phyloP scores from a whole-genome alignment of 768 basidiomycete genomes.

The Calocera viscosa region DNA sequence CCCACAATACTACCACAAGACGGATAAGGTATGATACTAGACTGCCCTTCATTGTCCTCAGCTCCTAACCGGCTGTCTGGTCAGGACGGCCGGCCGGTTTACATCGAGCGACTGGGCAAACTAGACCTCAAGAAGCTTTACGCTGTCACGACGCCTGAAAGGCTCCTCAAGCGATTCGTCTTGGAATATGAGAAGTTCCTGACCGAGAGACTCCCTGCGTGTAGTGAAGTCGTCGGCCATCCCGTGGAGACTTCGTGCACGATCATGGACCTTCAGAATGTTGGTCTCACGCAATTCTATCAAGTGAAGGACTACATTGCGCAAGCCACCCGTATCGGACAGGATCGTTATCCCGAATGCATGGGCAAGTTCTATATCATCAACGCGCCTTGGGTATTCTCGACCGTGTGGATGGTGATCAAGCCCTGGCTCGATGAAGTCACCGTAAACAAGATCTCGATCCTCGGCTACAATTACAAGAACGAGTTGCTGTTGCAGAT shows the following conservation, averaged over 20 bases:
- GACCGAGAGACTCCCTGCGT: conserved; percentile 65
- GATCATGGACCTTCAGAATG: conserved; percentile 74
- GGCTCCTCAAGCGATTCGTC: conserved; percentile 79
- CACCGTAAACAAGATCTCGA: conserved; percentile 88
- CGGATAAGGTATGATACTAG: conserved; percentile 55
- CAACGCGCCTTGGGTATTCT: conserved; percentile 91
- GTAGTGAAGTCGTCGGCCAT: conserved; percentile 57
- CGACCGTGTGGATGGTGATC: conserved; percentile 74
- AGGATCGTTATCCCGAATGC: conserved; percentile 81
- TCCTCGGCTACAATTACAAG: conserved; percentile 66
- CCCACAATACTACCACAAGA: conserved; percentile 93
- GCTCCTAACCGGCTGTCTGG: neutral
- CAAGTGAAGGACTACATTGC: conserved; percentile 86
- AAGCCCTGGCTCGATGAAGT: conserved; percentile 93
- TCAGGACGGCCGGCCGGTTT: conserved; percentile 91
- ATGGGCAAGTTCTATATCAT: conserved; percentile 99
- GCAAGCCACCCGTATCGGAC: conserved; percentile 62
- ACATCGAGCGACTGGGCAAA: conserved; percentile 84
- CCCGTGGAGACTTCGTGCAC: conserved; percentile 96
- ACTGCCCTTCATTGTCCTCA: neutral
- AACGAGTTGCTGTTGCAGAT: conserved; percentile 71
- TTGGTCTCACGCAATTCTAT: conserved; percentile 62
- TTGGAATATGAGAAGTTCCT: conserved; percentile 88
- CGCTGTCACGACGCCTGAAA: conserved; percentile 67
- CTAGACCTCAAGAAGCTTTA: conserved; percentile 80